phyloP scores from a whole-genome alignment of 2,329 filamentous ascomycete genomes.

The Lecanicillium sp. region DNA sequence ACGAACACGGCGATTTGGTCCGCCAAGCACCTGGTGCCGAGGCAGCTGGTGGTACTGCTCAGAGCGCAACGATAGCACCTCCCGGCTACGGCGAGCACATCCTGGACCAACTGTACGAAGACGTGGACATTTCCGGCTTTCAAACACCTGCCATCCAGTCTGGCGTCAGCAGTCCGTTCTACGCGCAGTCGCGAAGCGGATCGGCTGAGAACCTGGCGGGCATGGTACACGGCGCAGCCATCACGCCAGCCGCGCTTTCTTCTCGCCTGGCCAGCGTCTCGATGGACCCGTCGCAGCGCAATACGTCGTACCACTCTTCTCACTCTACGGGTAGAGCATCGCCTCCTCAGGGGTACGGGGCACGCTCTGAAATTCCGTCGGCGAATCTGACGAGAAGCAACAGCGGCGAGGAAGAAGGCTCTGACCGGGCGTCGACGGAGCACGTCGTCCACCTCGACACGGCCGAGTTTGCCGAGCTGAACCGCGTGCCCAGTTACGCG shows the following conservation, averaged over 20 bases:
- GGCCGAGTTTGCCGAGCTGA: slow-evolving; percentile 56
- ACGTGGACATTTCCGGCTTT: slow-evolving; percentile 74
- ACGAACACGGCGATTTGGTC: slow-evolving; percentile 76
- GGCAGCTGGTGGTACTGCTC: slow-evolving; percentile 34
- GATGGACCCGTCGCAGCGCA: slow-evolving; percentile 37
- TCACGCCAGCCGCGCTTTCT: slow-evolving; percentile 47
- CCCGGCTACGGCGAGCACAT: slow-evolving; percentile 87
- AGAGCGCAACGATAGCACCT: slow-evolving; percentile 65
- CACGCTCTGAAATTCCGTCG: slow-evolving; percentile 35
- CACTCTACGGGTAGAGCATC: slow-evolving; percentile 34
- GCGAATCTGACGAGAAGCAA: slow-evolving; percentile 44
- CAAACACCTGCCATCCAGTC: slow-evolving; percentile 62
- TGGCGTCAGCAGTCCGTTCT: slow-evolving; percentile 75
- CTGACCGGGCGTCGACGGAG: slow-evolving; percentile 47
- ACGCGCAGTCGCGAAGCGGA: slow-evolving; percentile 61
- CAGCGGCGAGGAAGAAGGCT: slow-evolving; percentile 40
- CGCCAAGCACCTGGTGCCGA: slow-evolving; percentile 44
- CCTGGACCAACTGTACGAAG: slow-evolving; percentile 84
- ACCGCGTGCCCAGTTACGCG: slow-evolving; percentile 69
- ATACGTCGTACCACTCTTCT: slow-evolving; percentile 37
- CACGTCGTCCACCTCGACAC: slow-evolving; percentile 49
- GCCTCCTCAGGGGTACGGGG: slow-evolving; percentile 27
- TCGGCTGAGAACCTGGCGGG: slow-evolving; percentile 72
- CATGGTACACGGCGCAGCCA: slow-evolving; percentile 26
- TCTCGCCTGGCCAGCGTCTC: slow-evolving; percentile 65